Base-by-base conservation (phyloP, 1,139 yeast species). In the Kazachstania sp. region DNA sequence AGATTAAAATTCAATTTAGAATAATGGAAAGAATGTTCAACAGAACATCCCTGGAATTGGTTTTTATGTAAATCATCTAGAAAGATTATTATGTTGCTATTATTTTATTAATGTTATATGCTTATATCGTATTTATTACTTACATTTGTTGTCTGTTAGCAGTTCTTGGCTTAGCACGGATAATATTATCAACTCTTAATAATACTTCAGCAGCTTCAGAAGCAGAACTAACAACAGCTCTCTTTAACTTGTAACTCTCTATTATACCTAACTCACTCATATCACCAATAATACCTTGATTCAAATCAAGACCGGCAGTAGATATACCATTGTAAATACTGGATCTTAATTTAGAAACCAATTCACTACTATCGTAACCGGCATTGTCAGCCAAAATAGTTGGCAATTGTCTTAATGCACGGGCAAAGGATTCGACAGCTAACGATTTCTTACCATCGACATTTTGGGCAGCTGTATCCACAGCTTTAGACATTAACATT, bases 401-500 rank as follows among this genome's bases (percentile, higher is more conserved):
- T 48, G 99, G 99, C 54, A 92, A 75, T 69, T 90, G 96, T 67
- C 97, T 83, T 60, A 92, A 75, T 4, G 97, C 97, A 54, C 83
- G 80, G 20, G 95, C 97, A 71, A 86, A 92, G 0, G 96, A 83
- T 68, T 92, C 98, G 50, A 94, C 81, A 1, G 99, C 99, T 52
- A 92, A 73, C 0, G 97, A 84, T 64, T 86, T 86, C 71, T 94
- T 92, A 56, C 98, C 98, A 32, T 86, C 83, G 57, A 84, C 92
- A 62, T 86, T 88, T 60, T 94, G 95, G 26, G 97, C 97, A 44
- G 83, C 86, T 54, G 86, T 88, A 58, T 94, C 98, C 35, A 92
- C 97, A 6, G 98, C 97, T 68, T 86, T 87, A 12, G 97, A 85
- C 98, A 92, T 92, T 59, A 87, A 75, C 96, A 92, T 90, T 69